Percentiles rank a stretch among this genome's conserved stretches.
Evolutionary conservation across 257 asterid species (phyloP).

Genomic region (Ajuga chamaepitys): DNA sequence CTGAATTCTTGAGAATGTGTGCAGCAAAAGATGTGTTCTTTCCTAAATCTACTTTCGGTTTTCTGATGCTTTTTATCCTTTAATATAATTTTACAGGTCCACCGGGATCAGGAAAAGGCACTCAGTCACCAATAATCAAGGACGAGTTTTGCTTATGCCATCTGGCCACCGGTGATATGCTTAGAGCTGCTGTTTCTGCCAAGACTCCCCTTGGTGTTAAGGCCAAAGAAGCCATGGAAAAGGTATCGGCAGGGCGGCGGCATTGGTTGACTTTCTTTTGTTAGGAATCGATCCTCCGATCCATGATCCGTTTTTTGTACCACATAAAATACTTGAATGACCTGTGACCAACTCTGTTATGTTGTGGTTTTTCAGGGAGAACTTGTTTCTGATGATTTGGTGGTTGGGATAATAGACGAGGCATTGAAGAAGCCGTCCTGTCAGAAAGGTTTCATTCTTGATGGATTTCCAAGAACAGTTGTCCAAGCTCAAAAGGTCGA

Average conservation of each 20-base stretch:
- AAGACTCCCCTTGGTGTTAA: constrained; percentile 85
- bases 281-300: too few relatives aligned
- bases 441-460: constrained; percentile 93
- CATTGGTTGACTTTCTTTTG: background rate
- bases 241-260: too few relatives aligned
- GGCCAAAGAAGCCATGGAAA: constrained; percentile 95
- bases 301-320: background rate
- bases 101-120: constrained; percentile 95
- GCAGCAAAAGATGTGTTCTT: background rate
- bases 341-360: constrained; percentile 4
- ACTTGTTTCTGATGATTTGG: constrained; percentile 93
- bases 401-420: constrained; percentile 87
- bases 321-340: background rate
- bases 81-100: constrained; percentile 54
- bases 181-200: constrained; percentile 93
- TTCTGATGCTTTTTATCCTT: constrained; percentile 13
- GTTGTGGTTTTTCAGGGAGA: constrained; percentile 53
- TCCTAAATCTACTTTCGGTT: background rate
- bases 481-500: constrained; percentile 88
- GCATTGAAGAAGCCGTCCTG: constrained; percentile 92
- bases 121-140: constrained; percentile 88
- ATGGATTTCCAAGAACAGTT: constrained; percentile 94
- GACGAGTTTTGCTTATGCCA: constrained; percentile 91
- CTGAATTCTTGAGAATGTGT: background rate
- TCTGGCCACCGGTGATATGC: constrained; percentile 98